Base-by-base conservation (phyloP, 1,284 basidiomycete species). In the Hortiboletus rubellus region DNA sequence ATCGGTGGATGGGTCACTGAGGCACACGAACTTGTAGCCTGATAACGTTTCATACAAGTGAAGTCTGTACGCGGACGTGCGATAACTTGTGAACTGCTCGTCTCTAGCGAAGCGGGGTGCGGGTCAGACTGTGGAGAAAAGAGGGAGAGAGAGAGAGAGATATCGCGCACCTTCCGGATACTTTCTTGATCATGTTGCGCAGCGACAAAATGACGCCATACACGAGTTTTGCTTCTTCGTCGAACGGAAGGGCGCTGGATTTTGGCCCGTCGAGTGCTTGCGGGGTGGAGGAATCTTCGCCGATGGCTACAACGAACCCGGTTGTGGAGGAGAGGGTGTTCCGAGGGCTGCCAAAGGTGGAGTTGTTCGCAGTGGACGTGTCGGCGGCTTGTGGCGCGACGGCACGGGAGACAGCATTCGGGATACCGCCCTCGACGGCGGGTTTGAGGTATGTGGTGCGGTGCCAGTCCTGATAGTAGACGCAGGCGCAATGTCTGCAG, bases 171-270 rank as follows among this genome's bases (percentile, higher is more conserved):
- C 86, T 83, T 65, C 89, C 89, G 18, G 93, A 91, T 14, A 99
- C 74, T 75, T 97, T 98, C 78, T 90, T 96, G 69, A 96, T 82
- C 93, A 99, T 96, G 73, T 95, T 96, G 54, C 94, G 78, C 62
- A 99, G 73, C 8, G 94, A 96, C 53, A 98, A 80, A 18, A 99
- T 83, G 45, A 99, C 92, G 58, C 97, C 97, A 70, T 98, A 99
- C 0, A 99, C 95, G 53, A 99, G 83, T 74, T 99, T 99, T 2
- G 92, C 89, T 74, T 99, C 96, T 74, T 99, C 96, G 69, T 99
- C 96, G 63, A 99, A 98, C 6, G 96, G 82, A 27, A 98, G 77
- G 12, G 82, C 81, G n/a, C 80, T 80, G 33, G 71, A 71, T 47
- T 69, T 66, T 27, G 63, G 62, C 14, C 71, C 65, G 18, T 72